phyloP scores from a whole-genome alignment of 2,329 filamentous ascomycete genomes.

The Emergomyces orientalis region DNA sequence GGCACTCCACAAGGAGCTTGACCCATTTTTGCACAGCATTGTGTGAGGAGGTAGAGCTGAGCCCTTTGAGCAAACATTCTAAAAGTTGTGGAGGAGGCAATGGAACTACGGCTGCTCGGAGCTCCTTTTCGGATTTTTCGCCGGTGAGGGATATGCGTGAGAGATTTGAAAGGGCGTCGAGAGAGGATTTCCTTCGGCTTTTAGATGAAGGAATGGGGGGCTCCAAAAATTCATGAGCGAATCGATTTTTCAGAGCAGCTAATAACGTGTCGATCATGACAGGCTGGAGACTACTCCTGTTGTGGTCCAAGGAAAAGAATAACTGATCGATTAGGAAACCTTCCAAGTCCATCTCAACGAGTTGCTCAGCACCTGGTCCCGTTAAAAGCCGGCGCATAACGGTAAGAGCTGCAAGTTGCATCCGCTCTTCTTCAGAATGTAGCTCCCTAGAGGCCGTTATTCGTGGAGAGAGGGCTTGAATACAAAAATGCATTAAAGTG shows the following conservation, averaged over 20 bases:
- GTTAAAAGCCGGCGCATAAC: constrained; percentile 47
- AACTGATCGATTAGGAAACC: constrained; percentile 60
- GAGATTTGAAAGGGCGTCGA: constrained; percentile 33
- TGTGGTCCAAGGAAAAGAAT: constrained; percentile 48
- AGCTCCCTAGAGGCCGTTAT: constrained; percentile 1
- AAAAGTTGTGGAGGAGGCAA: constrained; percentile 57
- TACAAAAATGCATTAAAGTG: constrained; percentile 12
- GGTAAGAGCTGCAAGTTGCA: constrained; percentile 62
- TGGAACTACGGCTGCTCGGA: constrained; percentile 25
- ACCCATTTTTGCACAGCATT: constrained; percentile 87
- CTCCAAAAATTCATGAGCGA: constrained; percentile 28
- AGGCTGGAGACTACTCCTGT: constrained; percentile 64
- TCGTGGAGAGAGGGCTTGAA: constrained; percentile 9
- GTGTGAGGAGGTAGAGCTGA: constrained; percentile 64
- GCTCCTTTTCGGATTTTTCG: constrained; percentile 35
- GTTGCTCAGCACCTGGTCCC: constrained; percentile 31
- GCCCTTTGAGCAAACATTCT: constrained; percentile 71
- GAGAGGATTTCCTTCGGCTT: constrained; percentile 31
- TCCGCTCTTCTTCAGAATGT: constrained; percentile 48
- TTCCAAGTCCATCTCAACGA: constrained; percentile 51
- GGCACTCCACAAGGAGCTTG: constrained; percentile 67
- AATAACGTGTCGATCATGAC: constrained; percentile 70
- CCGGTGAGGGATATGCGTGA: constrained; percentile 39
- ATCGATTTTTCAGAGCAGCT: constrained; percentile 57
- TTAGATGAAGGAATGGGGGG: constrained; percentile 25